These are phyloP conservation scores for Atkinsonella texensis DNA, from an alignment of 2,329 filamentous ascomycete species.

Conservation along the genomic window DNA sequence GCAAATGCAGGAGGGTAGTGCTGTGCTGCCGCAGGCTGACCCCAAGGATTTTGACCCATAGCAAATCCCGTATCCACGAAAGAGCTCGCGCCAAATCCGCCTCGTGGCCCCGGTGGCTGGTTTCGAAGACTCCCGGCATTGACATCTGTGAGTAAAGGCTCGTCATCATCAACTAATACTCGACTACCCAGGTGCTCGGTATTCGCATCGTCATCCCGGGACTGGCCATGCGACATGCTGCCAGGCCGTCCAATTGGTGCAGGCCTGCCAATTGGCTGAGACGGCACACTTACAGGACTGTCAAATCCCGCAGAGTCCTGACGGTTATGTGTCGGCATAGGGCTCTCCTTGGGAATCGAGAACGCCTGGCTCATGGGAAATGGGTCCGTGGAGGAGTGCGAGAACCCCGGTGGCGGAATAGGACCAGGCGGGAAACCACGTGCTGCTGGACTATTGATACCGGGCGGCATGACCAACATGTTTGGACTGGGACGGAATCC, in stretches of 20 bases:
- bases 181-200: conserved; percentile 80
- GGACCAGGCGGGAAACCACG: conserved; percentile 31
- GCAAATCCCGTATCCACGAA: conserved; percentile 31
- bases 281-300: conserved; percentile 33
- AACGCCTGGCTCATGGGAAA: conserved; percentile 21
- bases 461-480: conserved; percentile 38
- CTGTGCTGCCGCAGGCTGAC: conserved; percentile 20
- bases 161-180: conserved; percentile 71
- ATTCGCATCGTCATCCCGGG: conserved; percentile 48
- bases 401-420: conserved; percentile 26
- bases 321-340: conserved; percentile 51
- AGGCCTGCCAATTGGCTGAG: conserved; percentile 69
- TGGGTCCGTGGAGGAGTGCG: conserved; percentile 18
- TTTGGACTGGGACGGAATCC: conserved; percentile 33
- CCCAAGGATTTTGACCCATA: conserved; percentile 29
- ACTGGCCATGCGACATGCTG: conserved; percentile 50
- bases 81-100: conserved; percentile 27
- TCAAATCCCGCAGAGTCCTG: conserved; percentile 65
- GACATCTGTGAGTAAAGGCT: conserved; percentile 28
- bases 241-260: conserved; percentile 80
- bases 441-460: conserved; percentile 32
- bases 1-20: conserved; percentile 32
- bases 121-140: conserved; percentile 27
- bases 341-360: conserved; percentile 19
- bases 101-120: conserved; percentile 37